Base-by-base conservation (phyloP, 371 early-diverging fungal species). In the Funneliformis caledonium region DNA sequence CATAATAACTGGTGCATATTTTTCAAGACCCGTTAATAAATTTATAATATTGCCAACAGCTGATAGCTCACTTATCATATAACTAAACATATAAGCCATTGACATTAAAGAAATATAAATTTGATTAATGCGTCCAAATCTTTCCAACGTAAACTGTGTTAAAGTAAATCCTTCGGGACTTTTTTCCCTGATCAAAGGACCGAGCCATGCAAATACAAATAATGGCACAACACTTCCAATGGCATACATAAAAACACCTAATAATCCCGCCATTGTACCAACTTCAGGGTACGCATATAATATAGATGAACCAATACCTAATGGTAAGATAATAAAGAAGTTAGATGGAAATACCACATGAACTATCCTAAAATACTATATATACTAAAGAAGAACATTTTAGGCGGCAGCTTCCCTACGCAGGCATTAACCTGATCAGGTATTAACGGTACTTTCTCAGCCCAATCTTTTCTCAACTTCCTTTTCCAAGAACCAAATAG, bases 351-450 rank as follows among this genome's bases (percentile, higher is more conserved):
- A 74, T 16, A 16, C 1, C 19, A 42, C 26, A 12, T 43, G 9
- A 33, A 12, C 19, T 72, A 22, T 43, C 48, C 4, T 43, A 31
- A 47, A 43, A 73, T 43, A 43, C 42, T 31, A 68, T 8, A 9
- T 31, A 68, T 8, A 9, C 16, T 12, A 16, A 8, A 68, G 19
- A 19, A 19, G 19, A 69, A 16, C 50, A 48, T 72, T 33, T 76
- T 42, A 76, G 61, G 76, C 33, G 78, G 78, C 78, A 78, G 67
- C 78, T 78, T 78, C 78, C 78, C 78, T 78, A 78, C 78, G 78
- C 78, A 78, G 78, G 78, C 10, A 78, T 78, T 78, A 78, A 48
- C 78, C 78, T 78, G 78, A 78, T 78, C 78, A 78, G 78, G 78
- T 78, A 45, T 42, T 78, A 48, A 78, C 78, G 67, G 78, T 78